Base-by-base conservation (phyloP, 2,329 filamentous ascomycete species). In the Lachnellula subtilissima region DNA sequence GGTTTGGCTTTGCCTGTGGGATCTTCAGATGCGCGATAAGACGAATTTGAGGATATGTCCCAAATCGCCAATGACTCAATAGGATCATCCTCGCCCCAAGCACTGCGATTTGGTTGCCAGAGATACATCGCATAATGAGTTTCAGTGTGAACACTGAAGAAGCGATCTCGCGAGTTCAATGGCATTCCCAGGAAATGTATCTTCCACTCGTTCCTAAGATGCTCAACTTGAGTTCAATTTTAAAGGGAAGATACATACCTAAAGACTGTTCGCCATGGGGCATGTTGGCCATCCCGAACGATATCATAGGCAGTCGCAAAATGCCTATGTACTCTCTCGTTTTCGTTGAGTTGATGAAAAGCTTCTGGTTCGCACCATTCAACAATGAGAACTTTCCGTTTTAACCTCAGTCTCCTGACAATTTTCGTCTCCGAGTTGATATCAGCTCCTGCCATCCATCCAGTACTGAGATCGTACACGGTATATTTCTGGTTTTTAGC, bases 61-160 rank as follows among this genome's bases (percentile, higher is more conserved):
- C 82, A 86, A 9, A 86, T 71, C 15, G 76, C 76, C 28, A 86
- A 70, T 36, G 78, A 75, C 65, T 86, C 83, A 15, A 82, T 75
- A 0, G 81, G 81, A 12, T 78, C 76, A 62, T 82, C 78, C 51
- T 83, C 78, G 37, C 77, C 76, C 72, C 79, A 82, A 39, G 78
- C 72, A 46, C 78, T 78, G 47, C 77, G 77, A 60, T 79, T 80
- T 2, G 80, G 77, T 62, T 85, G 81, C 82, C 82, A 86, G 28
- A 80, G 74, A 67, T 86, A 86, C 14, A 85, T 72, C 40, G 76
- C 81, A 68, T 86, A 86, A 65, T 86, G 82, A 0, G 75, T 81
- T 14, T 73, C 65, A 48, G 74, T 85, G 65, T 87, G 84, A 1
- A 79, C 71, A 9, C 82, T 85, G 69, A 82, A 84, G 74, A 85